Base-by-base conservation (phyloP, 2,329 filamentous ascomycete genomes). In the Dactylellina haptotyla region DNA sequence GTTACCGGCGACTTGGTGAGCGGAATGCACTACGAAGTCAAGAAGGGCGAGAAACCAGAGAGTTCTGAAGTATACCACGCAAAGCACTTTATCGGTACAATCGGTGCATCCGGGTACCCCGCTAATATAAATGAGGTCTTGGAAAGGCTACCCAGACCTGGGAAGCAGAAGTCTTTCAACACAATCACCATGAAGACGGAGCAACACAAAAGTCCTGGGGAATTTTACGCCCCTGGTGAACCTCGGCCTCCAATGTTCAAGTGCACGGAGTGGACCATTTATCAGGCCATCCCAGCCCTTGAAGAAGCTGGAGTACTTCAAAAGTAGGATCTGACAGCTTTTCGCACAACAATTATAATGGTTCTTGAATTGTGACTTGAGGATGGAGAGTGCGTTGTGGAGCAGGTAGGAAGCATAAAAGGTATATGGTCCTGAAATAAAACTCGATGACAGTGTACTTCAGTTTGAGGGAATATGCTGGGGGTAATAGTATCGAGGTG, bases 181-280 rank as follows among this genome's bases (percentile, higher is more conserved):
- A 3, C 23, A n/a, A 20, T 3, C 9, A 59, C 54, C 4, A 69
- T 69, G 64, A 45, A 18, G 45, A 69, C 64, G 1, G 64, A 69
- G 20, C 64, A 69, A 39, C 64, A 69, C 53, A 69, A 69, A 32
- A 54, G 30, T n/a, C 54, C 64, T 14, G 64, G 54, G 0, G 64
- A 54, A 1, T 62, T 69, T 39, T 69, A 62, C 41, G 64, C 48
- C 2, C 25, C 26, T 4, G 64, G 56, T 18, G 56, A 69, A 25
- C 5, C 56, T 45, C 37, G 64, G 25, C 46, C 56, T 45, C 37
- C 46, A 18, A 48, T 69, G 54, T n/a, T 53, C 23, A 61, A 59
- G n/a, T 69, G 64, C 37, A 69, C 64, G 1, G 64, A 62, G 23
- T 69, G 56, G 54, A 69, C 46, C n/a, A 30, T 61, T 3, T 48